Evolutionary conservation across 345 rosid genomes (phyloP).

Genomic region (Moringa oleifera): DNA sequence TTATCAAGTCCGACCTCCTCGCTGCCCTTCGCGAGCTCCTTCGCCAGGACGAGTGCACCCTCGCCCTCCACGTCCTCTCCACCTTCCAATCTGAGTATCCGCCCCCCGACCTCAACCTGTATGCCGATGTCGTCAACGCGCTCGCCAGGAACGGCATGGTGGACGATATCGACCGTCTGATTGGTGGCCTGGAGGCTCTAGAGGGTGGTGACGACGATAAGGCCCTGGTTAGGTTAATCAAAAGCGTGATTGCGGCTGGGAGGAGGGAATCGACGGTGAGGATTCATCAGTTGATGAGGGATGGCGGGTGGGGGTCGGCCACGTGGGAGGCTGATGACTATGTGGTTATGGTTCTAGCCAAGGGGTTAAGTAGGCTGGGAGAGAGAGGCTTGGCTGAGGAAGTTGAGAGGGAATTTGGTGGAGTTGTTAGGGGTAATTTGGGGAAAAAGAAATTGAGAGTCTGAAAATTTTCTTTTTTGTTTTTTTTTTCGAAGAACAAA

Average conservation of each 20-base stretch:
- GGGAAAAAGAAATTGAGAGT: too few species aligned
- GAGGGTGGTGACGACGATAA: constrained; percentile 38
- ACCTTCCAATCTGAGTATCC: constrained; percentile 58
- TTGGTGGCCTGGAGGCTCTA: constrained; percentile 42
- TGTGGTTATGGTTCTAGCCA: constrained; percentile 45
- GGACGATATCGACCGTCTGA: constrained; percentile 54
- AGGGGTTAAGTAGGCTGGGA: constrained; percentile 59
- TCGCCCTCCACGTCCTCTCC: constrained; percentile 72
- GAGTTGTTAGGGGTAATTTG: background rate
- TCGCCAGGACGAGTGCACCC: constrained; percentile 61
- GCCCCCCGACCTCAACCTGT: constrained; percentile 40
- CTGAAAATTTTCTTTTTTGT: too few species aligned
- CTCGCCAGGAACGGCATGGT: constrained; percentile 41
- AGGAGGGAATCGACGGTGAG: constrained; percentile 68
- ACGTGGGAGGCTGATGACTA: constrained; percentile 59
- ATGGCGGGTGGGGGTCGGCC: constrained; percentile 51
- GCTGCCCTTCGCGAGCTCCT: constrained; percentile 75
- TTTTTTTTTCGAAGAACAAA: too few species aligned
- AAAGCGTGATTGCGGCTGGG: constrained; percentile 50
- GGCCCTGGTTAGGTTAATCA: constrained; percentile 46
- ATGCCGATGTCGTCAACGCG: constrained; percentile 55
- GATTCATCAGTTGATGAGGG: constrained; percentile 61
- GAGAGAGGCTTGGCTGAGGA: constrained; percentile 48
- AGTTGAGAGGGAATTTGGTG: constrained; percentile 40
- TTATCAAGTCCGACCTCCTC: constrained; percentile 60